These are phyloP conservation scores for Chaetoceros tenuissimus DNA, from an alignment of 108 stramenopile genomes.

Conservation along the genomic window DNA sequence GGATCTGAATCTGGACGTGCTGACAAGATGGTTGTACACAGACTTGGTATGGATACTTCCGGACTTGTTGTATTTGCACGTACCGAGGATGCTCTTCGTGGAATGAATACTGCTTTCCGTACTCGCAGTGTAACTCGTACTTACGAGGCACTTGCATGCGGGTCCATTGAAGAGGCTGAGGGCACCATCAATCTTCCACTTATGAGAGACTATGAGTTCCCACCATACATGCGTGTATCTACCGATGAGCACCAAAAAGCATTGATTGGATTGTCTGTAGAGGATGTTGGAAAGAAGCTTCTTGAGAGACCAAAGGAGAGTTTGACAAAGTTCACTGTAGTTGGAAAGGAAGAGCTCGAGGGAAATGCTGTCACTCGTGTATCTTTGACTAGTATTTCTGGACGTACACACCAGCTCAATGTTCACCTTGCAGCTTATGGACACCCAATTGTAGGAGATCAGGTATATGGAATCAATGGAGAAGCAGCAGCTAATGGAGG, in stretches of 20 bases:
- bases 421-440: constrained; percentile 82
- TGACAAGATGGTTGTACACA: constrained; percentile 82
- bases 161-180: constrained; percentile 52
- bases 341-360: constrained; percentile 45
- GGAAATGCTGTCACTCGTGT: constrained; percentile 71
- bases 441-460: constrained; percentile 84
- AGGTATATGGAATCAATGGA: constrained; percentile 65
- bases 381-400: constrained; percentile 62
- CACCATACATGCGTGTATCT: constrained; percentile 74
- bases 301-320: constrained; percentile 67
- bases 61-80: constrained; percentile 72
- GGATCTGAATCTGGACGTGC: constrained; percentile 46
- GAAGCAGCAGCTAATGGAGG: constrained; percentile 71
- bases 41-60: constrained; percentile 81
- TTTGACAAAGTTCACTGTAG: constrained; percentile 62
- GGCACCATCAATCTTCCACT: constrained; percentile 65
- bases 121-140: constrained; percentile 56
- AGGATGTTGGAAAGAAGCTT: constrained; percentile 53
- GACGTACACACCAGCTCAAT: constrained; percentile 82
- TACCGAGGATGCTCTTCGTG: constrained; percentile 50
- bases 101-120: constrained; percentile 60
- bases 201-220: constrained; percentile 73
- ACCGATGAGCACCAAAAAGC: constrained; percentile 63
- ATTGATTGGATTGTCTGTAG: constrained; percentile 39
- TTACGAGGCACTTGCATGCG: constrained; percentile 76